phyloP scores from a whole-genome alignment of 179 eudicot genomes.

The Monotropa hypopitys region DNA sequence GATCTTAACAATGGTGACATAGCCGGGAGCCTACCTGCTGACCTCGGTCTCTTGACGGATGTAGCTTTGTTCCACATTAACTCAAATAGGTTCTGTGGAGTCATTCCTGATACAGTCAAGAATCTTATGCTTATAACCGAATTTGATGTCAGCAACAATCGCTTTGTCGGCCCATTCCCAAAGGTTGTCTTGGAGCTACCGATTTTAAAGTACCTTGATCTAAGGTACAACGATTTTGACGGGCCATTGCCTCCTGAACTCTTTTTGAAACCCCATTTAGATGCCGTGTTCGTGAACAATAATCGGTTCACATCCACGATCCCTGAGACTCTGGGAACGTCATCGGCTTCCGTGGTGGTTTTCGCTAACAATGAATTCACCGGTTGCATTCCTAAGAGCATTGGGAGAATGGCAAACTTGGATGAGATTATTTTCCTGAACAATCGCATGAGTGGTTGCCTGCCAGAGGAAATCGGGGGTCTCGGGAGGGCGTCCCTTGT shows the following conservation, averaged over 20 bases:
- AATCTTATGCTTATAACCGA: constrained; percentile 37
- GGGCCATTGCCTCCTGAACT: constrained; percentile 50
- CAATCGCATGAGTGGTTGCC: constrained; percentile 49
- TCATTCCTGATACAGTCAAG: constrained; percentile 39
- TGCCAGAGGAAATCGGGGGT: constrained; percentile 43
- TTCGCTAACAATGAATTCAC: constrained; percentile 55
- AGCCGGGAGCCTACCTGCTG: constrained; percentile 62
- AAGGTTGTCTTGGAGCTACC: constrained; percentile 4
- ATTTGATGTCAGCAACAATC: constrained; percentile 73
- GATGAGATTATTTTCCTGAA: constrained; percentile 38
- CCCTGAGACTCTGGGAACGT: constrained; percentile 58
- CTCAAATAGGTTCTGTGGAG: constrained; percentile 73
- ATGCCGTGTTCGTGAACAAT: constrained; percentile 58
- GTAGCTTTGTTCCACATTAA: constrained; percentile 55
- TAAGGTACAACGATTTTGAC: constrained; percentile 68
- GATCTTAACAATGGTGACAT: constrained; percentile 68
- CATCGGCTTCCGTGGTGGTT: constrained; percentile 49
- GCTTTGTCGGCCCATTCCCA: constrained; percentile 51
- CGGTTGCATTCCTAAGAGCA: constrained; percentile 57
- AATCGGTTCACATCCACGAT: constrained; percentile 44
- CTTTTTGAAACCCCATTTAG: constrained; percentile 43
- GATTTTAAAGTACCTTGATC: constrained; percentile 40
- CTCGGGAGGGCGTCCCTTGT: constrained; percentile 26
- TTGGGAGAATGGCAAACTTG: constrained; percentile 44
- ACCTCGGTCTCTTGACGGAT: constrained; percentile 59